These are phyloP conservation scores for Podosphaera fusca DNA, from an alignment of 2,329 filamentous ascomycete species.

Conservation along the genomic window DNA sequence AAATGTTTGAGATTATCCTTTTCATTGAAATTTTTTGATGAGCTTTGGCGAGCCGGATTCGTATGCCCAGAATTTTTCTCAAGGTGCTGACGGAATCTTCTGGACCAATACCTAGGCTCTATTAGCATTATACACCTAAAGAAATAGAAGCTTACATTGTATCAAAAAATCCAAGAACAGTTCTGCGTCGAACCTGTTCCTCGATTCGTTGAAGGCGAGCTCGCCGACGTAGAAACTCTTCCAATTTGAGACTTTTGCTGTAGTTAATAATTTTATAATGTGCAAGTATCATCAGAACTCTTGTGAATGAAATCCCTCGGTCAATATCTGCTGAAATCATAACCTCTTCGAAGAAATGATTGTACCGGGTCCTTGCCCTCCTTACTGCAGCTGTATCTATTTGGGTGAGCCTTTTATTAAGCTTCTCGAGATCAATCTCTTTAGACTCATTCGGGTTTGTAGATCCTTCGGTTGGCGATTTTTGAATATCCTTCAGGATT, in stretches of 20 bases:
- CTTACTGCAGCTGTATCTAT: constrained; percentile 60
- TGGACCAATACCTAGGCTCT: constrained; percentile 49
- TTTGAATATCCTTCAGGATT: constrained; percentile 63
- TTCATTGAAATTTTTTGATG: neutral
- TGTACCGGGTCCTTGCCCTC: constrained; percentile 54
- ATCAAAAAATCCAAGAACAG: constrained; percentile 88
- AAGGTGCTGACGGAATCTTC: constrained; percentile 55
- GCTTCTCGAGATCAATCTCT: constrained; percentile 45
- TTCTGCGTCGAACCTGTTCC: constrained; percentile 73
- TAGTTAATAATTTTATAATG: constrained; percentile 98
- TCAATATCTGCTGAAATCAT: constrained; percentile 81
- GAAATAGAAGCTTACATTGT: constrained; percentile 36
- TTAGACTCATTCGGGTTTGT: constrained; percentile 28
- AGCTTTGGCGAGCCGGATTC: constrained; percentile 29
- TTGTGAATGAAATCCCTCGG: constrained; percentile 74
- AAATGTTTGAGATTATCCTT: neutral
- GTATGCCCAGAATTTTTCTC: constrained; percentile 51
- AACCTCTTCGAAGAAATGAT: constrained; percentile 92
- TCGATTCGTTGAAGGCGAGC: constrained; percentile 83
- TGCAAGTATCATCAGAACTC: constrained; percentile 80
- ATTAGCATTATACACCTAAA: constrained; percentile 6
- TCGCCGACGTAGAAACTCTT: constrained; percentile 80
- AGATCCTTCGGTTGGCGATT: constrained; percentile 18
- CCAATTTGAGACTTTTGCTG: constrained; percentile 81
- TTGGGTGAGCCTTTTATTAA: constrained; percentile 48